Percentiles rank a stretch among this genome's conserved stretches.
Evolutionary conservation across 2,329 filamentous ascomycete genomes (phyloP).

Genomic region (Phialophora tarda): DNA sequence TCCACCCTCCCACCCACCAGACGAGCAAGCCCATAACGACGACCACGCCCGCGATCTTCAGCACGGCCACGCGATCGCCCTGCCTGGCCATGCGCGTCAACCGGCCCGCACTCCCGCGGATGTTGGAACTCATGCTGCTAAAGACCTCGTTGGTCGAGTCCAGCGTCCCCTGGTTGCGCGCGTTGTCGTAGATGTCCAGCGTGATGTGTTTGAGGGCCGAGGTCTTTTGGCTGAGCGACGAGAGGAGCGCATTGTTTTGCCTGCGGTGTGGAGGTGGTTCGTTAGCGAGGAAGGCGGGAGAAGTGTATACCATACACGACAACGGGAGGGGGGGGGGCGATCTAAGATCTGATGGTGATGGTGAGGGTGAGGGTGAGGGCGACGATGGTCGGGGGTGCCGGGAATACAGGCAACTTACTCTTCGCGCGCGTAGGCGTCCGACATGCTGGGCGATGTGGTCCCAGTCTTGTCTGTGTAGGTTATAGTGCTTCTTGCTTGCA

Average conservation of each 20-base stretch:
- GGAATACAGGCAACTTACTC: slow-evolving; percentile 51
- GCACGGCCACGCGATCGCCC: slow-evolving; percentile 87
- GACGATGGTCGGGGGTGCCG: neutral
- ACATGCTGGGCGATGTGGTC: slow-evolving; percentile 48
- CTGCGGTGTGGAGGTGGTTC: slow-evolving; percentile 48
- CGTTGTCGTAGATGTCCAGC: slow-evolving; percentile 97
- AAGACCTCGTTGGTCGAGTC: slow-evolving; percentile 93
- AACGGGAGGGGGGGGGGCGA: too few relatives aligned
- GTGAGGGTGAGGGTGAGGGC: neutral
- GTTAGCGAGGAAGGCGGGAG: neutral
- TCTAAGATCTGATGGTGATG: too few relatives aligned
- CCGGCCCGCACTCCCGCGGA: slow-evolving; percentile 82
- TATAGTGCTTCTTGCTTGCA: neutral
- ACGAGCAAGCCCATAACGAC: slow-evolving; percentile 73
- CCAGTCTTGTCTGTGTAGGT: neutral
- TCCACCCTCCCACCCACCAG: slow-evolving; percentile 72
- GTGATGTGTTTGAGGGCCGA: slow-evolving; percentile 91
- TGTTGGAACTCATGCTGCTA: slow-evolving; percentile 78
- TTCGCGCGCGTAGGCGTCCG: slow-evolving; percentile 65
- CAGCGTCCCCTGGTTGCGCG: slow-evolving; percentile 83
- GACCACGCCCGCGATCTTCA: slow-evolving; percentile 86
- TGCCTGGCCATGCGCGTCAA: slow-evolving; percentile 87
- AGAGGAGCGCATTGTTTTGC: slow-evolving; percentile 94
- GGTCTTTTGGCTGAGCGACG: slow-evolving; percentile 89
- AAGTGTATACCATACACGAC: neutral